Conservation (phyloP, 352 stramenopile species). For the Halophytophthora polymorphica region DNA sequence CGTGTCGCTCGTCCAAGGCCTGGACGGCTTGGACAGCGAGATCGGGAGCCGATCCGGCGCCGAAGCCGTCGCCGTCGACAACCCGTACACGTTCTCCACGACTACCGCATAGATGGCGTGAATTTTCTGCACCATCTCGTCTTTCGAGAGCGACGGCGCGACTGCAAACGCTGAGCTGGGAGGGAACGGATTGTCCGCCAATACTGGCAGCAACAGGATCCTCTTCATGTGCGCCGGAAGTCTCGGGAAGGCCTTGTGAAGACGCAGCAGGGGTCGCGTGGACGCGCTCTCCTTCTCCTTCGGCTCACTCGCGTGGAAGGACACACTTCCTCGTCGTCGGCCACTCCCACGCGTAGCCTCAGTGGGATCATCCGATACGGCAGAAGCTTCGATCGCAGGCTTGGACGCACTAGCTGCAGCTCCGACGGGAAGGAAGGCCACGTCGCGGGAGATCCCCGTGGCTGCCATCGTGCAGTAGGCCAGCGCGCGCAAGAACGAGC, state of each 20-base stretch:
- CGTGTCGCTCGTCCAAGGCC: slow-evolving; percentile 20
- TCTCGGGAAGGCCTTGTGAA: slow-evolving; percentile 29
- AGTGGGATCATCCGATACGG: slow-evolving; percentile 1
- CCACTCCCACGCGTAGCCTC: slow-evolving; percentile 18
- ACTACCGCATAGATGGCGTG: slow-evolving; percentile 28
- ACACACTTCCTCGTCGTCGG: slow-evolving; percentile 14
- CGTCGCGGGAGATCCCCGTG: slow-evolving; percentile 10
- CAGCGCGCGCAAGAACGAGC: slow-evolving; percentile 30
- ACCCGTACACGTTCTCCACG: slow-evolving; percentile 13
- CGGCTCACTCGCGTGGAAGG: slow-evolving; percentile 5
- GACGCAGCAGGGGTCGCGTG: slow-evolving; percentile 13
- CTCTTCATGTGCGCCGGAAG: slow-evolving; percentile 33
- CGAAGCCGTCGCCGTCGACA: too few species aligned
- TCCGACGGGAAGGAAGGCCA: slow-evolving; percentile 16
- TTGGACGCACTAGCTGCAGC: not conserved
- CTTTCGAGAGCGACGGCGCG: slow-evolving; percentile 19
- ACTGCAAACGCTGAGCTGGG: slow-evolving; percentile 13
- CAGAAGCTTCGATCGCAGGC: not conserved
- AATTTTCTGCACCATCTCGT: slow-evolving; percentile 34
- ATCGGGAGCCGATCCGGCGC: not conserved
- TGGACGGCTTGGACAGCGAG: not conserved
- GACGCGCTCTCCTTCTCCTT: not conserved
- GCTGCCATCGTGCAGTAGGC: slow-evolving; percentile 43
- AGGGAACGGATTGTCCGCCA: slow-evolving; percentile 16
- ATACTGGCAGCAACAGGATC: slow-evolving; percentile 22